Base-by-base conservation (phyloP, 2,329 filamentous ascomycete genomes). In the Aureobasidium namibiae region DNA sequence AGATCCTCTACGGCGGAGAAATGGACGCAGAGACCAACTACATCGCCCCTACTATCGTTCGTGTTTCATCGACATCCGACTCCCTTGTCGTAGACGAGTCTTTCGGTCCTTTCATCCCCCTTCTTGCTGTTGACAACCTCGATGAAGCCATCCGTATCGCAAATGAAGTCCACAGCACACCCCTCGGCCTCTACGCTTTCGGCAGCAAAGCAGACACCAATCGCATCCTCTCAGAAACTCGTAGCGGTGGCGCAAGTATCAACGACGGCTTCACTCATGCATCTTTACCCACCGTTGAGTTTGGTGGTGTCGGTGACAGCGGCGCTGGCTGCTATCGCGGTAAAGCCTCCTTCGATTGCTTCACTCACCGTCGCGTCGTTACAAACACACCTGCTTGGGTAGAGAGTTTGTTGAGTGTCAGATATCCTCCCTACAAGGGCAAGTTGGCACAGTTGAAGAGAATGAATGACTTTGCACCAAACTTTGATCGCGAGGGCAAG, bases 21-120 rank as follows among this genome's bases (percentile, higher is more conserved):
- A 86, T 88, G 76, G 90, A 97, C 71, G 86, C 89, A 70, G 78
- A 81, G 36, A 82, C 90, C 33, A 84, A 88, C 52, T 96, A 88
- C 74, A 94, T 99, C 66, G 90, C 92, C 71, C 90, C 92, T 0
- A 99, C 94, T 0, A 85, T 92, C n/a, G 85, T 99, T n/a, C 80
- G 90, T 62, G 87, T 96, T 38, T 80, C 89, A 64, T 85, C 84
- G 62, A 70, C 82, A 16, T 81, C 92, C 50, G 92, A 96, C 74
- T 81, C 86, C 8, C 83, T 96, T 73, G 82, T 96, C 68, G 76
- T 77, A 24, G 84, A 95, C 63, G 94, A 99, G 76, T 90, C 86
- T 44, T 99, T 99, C 70, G 94, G 92, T 7, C 94, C 94, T n/a
- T 80, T 96, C 61, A 90, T 95, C 65, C 86, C 89, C 63, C 84